These are phyloP conservation scores for Phascolomyces articulosus DNA, from an alignment of 371 early-diverging fungal species.

Conservation along the genomic window DNA sequence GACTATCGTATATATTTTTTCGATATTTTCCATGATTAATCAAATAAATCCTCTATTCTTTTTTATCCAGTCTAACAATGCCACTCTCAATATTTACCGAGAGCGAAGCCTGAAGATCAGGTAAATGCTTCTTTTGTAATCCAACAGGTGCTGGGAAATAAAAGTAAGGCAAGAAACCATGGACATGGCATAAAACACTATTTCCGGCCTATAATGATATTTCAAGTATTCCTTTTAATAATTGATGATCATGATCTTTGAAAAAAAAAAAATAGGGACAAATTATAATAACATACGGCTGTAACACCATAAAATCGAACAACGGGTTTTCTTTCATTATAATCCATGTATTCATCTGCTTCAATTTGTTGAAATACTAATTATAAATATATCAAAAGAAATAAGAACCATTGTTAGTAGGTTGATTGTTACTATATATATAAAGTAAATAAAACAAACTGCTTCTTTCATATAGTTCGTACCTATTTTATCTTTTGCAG, in stretches of 20 bases:
- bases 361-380: constrained; percentile 95
- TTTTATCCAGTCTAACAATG: not conserved
- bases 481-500: constrained; percentile 38
- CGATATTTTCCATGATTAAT: not conserved
- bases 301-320: constrained; percentile 92
- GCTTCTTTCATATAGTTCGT: constrained; percentile 1
- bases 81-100: not conserved
- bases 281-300: constrained; percentile 54
- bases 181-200: constrained; percentile 92
- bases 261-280: not conserved
- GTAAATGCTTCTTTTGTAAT: constrained; percentile 66
- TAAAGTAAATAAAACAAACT: too few relatives aligned
- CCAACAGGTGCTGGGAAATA: constrained; percentile 91
- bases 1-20: constrained; percentile 10
- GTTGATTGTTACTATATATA: too few relatives aligned
- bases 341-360: constrained; percentile 78
- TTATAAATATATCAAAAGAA: not conserved
- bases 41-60: too few relatives aligned
- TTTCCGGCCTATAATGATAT: constrained; percentile 63
- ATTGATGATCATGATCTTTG: not conserved
- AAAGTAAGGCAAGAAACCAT: constrained; percentile 94
- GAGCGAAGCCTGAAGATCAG: constrained; percentile 40
- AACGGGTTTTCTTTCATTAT: constrained; percentile 50
- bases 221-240: not conserved
- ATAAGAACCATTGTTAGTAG: too few relatives aligned